These are phyloP conservation scores for Anethum foeniculum DNA, from an alignment of 140 eudicot species.

Conservation along the genomic window DNA sequence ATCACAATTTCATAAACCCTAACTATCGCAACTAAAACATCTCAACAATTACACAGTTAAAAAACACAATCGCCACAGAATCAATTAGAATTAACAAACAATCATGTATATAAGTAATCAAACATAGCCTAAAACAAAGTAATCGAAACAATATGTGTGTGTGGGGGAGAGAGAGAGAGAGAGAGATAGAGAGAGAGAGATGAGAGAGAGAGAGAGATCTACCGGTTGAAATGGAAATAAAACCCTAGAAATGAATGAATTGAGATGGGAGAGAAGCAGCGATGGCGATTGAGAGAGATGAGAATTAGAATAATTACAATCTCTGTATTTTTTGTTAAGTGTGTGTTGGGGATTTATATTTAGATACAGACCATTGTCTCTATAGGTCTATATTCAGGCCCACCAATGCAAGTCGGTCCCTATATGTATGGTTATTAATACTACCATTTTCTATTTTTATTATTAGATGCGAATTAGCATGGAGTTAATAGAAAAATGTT, in stretches of 20 bases:
- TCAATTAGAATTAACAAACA: neutral
- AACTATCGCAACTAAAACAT: neutral
- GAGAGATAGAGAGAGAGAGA: neutral
- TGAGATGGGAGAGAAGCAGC: neutral
- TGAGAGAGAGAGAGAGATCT: conserved; percentile 1
- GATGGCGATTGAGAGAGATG: conserved; percentile 3
- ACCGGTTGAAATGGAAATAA: neutral
- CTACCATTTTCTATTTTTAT: no score
- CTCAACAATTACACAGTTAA: neutral
- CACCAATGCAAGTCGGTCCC: no score
- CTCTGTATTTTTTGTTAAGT: neutral
- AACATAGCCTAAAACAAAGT: neutral
- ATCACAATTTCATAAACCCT: conserved; percentile 7
- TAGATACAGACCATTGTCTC: no score
- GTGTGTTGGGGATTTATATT: neutral
- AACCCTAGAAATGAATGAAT: neutral
- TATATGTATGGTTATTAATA: no score
- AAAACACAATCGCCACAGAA: neutral
- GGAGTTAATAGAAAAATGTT: no score
- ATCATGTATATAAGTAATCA: neutral
- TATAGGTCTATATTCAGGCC: no score
- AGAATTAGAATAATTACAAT: neutral
- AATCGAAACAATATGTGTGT: neutral
- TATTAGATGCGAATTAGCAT: no score
- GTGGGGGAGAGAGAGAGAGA: no score